Evolutionary conservation across 140 eudicot genomes (phyloP).

Genomic region (Oenanthe javanica): DNA sequence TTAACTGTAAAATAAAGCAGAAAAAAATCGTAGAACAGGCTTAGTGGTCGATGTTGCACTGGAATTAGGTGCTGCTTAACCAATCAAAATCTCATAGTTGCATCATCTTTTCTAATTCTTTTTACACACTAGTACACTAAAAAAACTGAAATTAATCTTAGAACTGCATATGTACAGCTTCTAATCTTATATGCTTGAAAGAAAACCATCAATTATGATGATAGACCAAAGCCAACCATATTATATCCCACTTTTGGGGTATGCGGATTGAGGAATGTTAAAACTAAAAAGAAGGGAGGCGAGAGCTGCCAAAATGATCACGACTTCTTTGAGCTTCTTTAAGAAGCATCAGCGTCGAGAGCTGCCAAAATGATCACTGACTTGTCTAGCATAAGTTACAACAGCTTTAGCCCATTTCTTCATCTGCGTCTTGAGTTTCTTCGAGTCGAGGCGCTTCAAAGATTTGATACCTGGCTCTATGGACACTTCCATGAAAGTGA

Average conservation of each 20-base stretch:
- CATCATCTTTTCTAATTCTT: neutral
- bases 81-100: neutral
- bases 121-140: neutral
- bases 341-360: constrained; percentile 22
- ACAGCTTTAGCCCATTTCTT: constrained; percentile 73
- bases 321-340: neutral
- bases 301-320: constrained; percentile 31
- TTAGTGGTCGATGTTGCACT: neutral
- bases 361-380: constrained; percentile 42
- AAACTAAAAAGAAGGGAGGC: constrained; percentile 7
- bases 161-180: neutral
- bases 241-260: neutral
- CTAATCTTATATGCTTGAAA: neutral
- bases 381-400: constrained; percentile 61
- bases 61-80: neutral
- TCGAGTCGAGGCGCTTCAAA: constrained; percentile 48
- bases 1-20: neutral
- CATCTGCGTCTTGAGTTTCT: constrained; percentile 54
- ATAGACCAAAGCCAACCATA: neutral
- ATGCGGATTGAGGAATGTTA: no score
- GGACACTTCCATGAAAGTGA: constrained; percentile 58
- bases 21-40: neutral
- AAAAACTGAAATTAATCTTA: neutral
- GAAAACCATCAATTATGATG: neutral
- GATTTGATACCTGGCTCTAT: constrained; percentile 48